Base-by-base conservation (phyloP, 2,329 filamentous ascomycete genomes). In the Helotiales sp. region DNA sequence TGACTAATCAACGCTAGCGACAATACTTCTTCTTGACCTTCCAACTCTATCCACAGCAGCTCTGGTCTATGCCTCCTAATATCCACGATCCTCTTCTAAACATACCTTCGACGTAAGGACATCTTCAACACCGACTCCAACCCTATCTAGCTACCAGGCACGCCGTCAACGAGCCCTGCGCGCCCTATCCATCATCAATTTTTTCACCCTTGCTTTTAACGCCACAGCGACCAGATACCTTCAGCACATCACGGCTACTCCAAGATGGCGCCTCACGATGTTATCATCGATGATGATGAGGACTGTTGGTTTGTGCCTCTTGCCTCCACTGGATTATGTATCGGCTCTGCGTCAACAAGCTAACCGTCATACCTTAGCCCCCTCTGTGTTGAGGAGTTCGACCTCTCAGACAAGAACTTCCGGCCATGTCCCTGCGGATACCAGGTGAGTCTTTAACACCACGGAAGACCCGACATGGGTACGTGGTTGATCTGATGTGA, bases 331-430 rank as follows among this genome's bases (percentile, higher is more conserved):
- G 64, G 61, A 55, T 65, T 30, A 66, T 71, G 22, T 24, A 62
- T 49, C 40, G 24, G 24, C 54, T 15, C 20, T 49, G n/a, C 20
- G 3, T n/a, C n/a, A 17, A 24, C 28, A 37, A 26, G 45, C 17
- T 50, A 22, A 61, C 26, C 43, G 24, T 54, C 1, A 20, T 45
- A 15, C 20, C 30, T n/a, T 17, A 99, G 96, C 80, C 96, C 96
- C 74, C 91, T 99, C 71, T 99, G 96, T 79, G 97, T 99, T 78
- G 96, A 99, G 82, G 96, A 99, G 83, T 96, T 99, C 78, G 96
- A 99, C 81, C 89, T 99, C 60, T 96, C 93, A 49, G 96, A 99
- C 84, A 92, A 93, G 79, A 97, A 97, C 81, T 99, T 99, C 81
- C 89, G 91, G 77, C 96, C 96, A 72, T 99, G 96, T 83, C 95